Conservation (phyloP, 2,329 filamentous ascomycete species). For the Penicillium griseofulvum region DNA sequence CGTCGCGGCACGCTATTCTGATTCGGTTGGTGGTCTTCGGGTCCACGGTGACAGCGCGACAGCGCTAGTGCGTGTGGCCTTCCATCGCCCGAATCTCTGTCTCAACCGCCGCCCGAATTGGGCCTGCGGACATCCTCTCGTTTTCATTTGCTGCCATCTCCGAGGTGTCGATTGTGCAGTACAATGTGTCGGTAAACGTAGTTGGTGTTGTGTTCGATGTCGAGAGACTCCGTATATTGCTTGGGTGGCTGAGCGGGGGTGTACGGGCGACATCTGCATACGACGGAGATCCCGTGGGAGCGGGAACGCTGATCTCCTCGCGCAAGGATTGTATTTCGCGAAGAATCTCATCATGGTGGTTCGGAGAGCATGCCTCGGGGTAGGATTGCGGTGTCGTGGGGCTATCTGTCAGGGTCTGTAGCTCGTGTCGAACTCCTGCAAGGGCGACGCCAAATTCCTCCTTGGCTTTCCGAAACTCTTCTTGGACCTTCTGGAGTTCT, state of each 20-base stretch:
- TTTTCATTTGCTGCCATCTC: slow-evolving; percentile 8
- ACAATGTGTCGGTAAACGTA: slow-evolving; percentile 18
- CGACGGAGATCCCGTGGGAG: background rate
- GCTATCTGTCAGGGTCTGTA: too few species aligned
- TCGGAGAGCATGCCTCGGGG: slow-evolving; percentile 14
- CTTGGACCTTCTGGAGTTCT: slow-evolving; percentile 20
- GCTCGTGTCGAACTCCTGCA: too few species aligned
- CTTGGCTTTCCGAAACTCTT: too few species aligned
- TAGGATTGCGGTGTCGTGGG: slow-evolving; percentile 13
- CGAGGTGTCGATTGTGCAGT: slow-evolving; percentile 15
- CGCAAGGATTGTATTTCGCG: slow-evolving; percentile 22
- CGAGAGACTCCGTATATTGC: slow-evolving; percentile 21
- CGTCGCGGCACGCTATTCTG: background rate
- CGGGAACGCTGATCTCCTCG: background rate
- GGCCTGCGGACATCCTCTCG: slow-evolving; percentile 2
- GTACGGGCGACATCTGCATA: slow-evolving; percentile 10
- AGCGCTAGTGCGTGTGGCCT: background rate
- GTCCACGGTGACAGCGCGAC: background rate
- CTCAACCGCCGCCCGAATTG: slow-evolving; percentile 3
- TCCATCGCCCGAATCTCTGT: slow-evolving; percentile 9
- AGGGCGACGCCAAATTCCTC: too few species aligned
- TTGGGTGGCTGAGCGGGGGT: slow-evolving; percentile 15
- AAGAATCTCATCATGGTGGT: slow-evolving; percentile 18
- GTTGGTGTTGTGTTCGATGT: slow-evolving; percentile 15
- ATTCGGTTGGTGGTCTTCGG: slow-evolving; percentile 7